Conservation (phyloP, 352 stramenopile genomes). For the Phytophthora aleatoria region DNA sequence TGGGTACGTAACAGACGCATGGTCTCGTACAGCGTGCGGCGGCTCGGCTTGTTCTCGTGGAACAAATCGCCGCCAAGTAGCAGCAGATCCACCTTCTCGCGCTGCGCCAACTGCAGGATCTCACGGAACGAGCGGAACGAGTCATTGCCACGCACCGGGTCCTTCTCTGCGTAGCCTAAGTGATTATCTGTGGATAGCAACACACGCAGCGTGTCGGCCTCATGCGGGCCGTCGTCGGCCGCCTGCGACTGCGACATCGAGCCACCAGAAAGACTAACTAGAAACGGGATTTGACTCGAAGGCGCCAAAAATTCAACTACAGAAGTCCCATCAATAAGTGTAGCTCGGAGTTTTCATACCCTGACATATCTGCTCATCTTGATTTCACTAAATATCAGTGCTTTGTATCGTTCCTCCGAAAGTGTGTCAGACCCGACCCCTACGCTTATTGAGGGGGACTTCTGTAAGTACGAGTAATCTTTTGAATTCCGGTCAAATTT, state of each 20-base stretch:
- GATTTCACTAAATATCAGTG: too few relatives aligned
- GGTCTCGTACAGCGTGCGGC: slow-evolving; percentile 96
- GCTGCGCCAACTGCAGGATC: slow-evolving; percentile 75
- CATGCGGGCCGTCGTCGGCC: slow-evolving; percentile 15
- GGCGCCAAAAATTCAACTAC: not conserved
- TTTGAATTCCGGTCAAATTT: too few relatives aligned
- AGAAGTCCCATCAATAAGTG: not conserved
- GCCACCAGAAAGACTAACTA: not conserved
- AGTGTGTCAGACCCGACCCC: too few relatives aligned
- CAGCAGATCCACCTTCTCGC: slow-evolving; percentile 89
- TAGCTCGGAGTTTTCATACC: too few relatives aligned
- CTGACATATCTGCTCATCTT: too few relatives aligned
- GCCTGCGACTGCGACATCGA: slow-evolving; percentile 20
- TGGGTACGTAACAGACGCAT: slow-evolving; percentile 96
- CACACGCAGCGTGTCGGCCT: slow-evolving; percentile 77
- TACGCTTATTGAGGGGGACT: too few relatives aligned
- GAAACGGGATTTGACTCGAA: slow-evolving; percentile 3
- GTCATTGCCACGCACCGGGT: slow-evolving; percentile 95
- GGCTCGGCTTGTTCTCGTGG: slow-evolving; percentile 98
- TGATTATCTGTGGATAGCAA: slow-evolving; percentile 99
- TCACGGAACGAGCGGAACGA: slow-evolving; percentile 91
- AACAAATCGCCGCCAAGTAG: slow-evolving; percentile 98
- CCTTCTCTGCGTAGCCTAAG: slow-evolving; percentile 95
- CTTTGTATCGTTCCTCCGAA: too few relatives aligned
- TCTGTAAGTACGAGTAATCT: too few relatives aligned